These are phyloP conservation scores for Torulaspora franciscae DNA, from an alignment of 805 yeast species.

Conservation along the genomic window DNA sequence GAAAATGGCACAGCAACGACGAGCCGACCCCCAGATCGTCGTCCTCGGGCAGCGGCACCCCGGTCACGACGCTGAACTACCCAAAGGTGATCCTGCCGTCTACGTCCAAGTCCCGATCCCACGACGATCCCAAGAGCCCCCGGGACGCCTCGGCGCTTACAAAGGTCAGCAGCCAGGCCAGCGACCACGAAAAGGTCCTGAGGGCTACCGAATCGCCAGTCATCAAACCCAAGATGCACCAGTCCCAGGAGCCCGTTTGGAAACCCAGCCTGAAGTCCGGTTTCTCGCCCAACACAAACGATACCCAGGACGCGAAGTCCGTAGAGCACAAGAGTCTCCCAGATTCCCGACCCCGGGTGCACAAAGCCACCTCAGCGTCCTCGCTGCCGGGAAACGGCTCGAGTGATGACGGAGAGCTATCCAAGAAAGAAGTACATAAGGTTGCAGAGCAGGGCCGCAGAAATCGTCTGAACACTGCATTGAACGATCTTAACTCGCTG, in stretches of 20 bases:
- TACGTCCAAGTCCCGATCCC: conserved; percentile 3
- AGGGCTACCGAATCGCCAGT: conserved; percentile 31
- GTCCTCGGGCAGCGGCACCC: conserved; percentile 14
- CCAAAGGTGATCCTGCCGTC: conserved; percentile 29
- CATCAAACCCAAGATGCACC: conserved; percentile 19
- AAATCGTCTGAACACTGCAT: conserved; percentile 84
- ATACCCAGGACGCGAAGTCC: not conserved
- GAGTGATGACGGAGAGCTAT: conserved; percentile 18
- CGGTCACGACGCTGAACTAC: conserved; percentile 25
- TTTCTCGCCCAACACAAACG: not conserved
- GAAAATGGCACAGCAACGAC: conserved; percentile 4
- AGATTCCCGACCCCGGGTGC: not conserved
- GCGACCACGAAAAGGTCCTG: conserved; percentile 12
- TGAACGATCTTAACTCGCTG: conserved; percentile 63
- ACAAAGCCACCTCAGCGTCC: conserved; percentile 6
- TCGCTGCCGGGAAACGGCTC: conserved; percentile 7
- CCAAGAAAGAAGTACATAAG: conserved; percentile 52
- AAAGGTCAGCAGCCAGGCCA: conserved; percentile 7
- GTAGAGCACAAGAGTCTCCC: not conserved
- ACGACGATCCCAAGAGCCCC: conserved; percentile 6
- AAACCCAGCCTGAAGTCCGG: conserved; percentile 1
- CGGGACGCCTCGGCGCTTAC: conserved; percentile 1
- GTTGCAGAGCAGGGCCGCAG: conserved; percentile 95
- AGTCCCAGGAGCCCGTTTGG: not conserved
- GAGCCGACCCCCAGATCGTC: conserved; percentile 12